Conservation (phyloP, 805 yeast genomes). For the Debaryomyces tyrocola region DNA sequence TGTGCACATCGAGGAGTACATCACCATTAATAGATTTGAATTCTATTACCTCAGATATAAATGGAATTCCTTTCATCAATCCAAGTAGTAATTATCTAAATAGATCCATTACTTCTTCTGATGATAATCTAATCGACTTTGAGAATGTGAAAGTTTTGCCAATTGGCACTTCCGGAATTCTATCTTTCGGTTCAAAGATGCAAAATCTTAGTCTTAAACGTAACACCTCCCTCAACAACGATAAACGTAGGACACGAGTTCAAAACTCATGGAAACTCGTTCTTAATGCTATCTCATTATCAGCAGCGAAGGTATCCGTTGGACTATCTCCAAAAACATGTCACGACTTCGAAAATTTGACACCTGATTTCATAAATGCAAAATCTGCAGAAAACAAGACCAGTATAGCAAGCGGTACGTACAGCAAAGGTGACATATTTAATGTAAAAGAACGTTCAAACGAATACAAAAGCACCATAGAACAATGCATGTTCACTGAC, state of each 20-base stretch:
- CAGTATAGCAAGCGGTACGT: neutral
- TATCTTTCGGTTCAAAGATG: slow-evolving; percentile 2
- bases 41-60: too few species aligned
- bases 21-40: neutral
- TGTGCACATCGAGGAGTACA: neutral
- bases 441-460: neutral
- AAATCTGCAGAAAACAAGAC: slow-evolving; percentile 7
- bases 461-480: neutral
- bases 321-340: slow-evolving; percentile 26
- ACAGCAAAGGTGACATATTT: neutral
- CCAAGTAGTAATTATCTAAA: too few species aligned
- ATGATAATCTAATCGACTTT: too few species aligned
- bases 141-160: too few species aligned
- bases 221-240: neutral
- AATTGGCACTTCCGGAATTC: slow-evolving; percentile 1
- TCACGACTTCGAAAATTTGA: slow-evolving; percentile 20
- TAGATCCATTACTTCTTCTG: too few species aligned
- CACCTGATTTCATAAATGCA: slow-evolving; percentile 29
- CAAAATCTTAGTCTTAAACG: neutral
- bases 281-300: slow-evolving; percentile 31
- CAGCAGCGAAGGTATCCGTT: slow-evolving; percentile 37
- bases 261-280: slow-evolving; percentile 29
- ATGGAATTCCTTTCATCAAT: too few species aligned
- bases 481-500: neutral
- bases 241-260: too few species aligned